Percentiles rank a stretch among this genome's conserved stretches.
These are phyloP conservation scores for Lipomyces anomalus DNA, from an alignment of 805 yeast genomes.

Conservation along the genomic window DNA sequence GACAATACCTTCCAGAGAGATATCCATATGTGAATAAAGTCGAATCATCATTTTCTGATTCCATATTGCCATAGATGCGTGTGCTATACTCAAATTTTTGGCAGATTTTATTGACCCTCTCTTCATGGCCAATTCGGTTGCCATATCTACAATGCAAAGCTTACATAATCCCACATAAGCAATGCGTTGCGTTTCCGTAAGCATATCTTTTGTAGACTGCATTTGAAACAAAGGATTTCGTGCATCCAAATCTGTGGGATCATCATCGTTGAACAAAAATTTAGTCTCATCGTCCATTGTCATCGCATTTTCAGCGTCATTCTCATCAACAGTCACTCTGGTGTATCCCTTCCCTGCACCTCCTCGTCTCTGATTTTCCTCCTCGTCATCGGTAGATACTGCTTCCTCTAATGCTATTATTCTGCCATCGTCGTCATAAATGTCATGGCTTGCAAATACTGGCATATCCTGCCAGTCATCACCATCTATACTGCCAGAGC, in stretches of 20 bases:
- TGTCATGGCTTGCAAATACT: constrained; percentile 66
- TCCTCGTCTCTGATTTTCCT: constrained; percentile 31
- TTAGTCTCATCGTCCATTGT: constrained; percentile 51
- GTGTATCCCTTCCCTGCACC: constrained; percentile 71
- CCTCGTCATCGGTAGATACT: constrained; percentile 25
- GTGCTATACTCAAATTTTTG: constrained; percentile 57
- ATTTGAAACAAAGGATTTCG: constrained; percentile 58
- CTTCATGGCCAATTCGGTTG: constrained; percentile 63
- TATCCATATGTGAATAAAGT: constrained; percentile 74
- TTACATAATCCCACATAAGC: constrained; percentile 87
- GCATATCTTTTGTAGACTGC: constrained; percentile 70
- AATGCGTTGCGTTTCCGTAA: constrained; percentile 76
- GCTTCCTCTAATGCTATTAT: constrained; percentile 30
- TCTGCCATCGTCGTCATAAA: constrained; percentile 68
- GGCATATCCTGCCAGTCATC: constrained; percentile 82
- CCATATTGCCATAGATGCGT: constrained; percentile 81
- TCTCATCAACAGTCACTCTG: constrained; percentile 79
- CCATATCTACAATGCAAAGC: constrained; percentile 71
- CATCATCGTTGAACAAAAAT: constrained; percentile 44
- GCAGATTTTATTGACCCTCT: constrained; percentile 48
- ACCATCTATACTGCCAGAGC: constrained; percentile 37
- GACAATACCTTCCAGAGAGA: constrained; percentile 59
- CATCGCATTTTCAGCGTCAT: constrained; percentile 61
- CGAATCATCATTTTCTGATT: constrained; percentile 63
- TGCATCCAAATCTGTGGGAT: constrained; percentile 28